Base-by-base conservation (phyloP, 2,329 filamentous ascomycete species). In the Talaromyces amestolkiae region DNA sequence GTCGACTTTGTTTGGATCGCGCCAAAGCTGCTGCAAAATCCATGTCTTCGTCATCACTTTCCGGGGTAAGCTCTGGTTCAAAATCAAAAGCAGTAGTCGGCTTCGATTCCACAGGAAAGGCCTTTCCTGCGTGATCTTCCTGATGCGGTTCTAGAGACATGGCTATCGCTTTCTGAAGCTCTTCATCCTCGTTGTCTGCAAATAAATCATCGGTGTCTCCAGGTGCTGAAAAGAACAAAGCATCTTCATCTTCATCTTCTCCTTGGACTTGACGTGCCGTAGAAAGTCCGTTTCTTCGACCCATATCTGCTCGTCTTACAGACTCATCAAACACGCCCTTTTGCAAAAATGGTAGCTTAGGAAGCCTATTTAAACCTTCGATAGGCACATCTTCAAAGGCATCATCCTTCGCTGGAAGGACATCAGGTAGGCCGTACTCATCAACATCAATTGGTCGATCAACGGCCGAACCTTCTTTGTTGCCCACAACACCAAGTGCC, bases 371-470 rank as follows among this genome's bases (percentile, higher is more conserved):
- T 13, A 97, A 74, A 0, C 93, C 93, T 75, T 95, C 91, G 58
- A 97, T 93, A 0, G 93, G 93, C 3, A 97, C 90, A 76, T 97
- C 93, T 75, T 97, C 93, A 71, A 97, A 97, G 3, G 89, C 90
- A 1, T 91, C 90, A 60, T 87, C 83, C 1, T 86, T 82, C 1
- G 83, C 81, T 60, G 86, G 84, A 31, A 86, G 85, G 43, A 83
- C 65, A 11, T 75, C 71, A 11, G 76, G 73, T 39, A 76, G 72
- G 83, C 82, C 71, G 86, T 83, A 63, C 81, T 78, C 86, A 74
- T 99, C 95, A 19, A 99, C 87, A 74, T 98, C 93, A 67, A 99
- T 98, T 0, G 95, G 94, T 75, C 93, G 96, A 68, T 93, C 89
- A 33, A 87, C 87, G 68, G 91, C 86, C 2, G 92, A 93, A 51